Conservation (phyloP, 2,329 filamentous ascomycete genomes). For the Apiospora kogelbergensis region DNA sequence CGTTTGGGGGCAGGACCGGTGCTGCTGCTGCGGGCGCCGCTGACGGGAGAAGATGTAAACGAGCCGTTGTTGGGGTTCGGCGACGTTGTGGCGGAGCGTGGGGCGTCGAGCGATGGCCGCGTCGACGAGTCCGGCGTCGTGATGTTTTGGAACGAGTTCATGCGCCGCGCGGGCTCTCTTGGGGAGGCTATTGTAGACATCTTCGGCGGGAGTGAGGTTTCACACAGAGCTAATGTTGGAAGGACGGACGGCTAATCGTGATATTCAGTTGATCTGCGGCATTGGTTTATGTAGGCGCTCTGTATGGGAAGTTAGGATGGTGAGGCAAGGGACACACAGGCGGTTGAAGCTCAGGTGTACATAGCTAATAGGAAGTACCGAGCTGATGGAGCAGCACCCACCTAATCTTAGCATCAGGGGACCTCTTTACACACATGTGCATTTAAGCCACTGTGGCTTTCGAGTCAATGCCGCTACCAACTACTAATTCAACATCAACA, state of each 20-base stretch:
- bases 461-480: not conserved
- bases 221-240: not conserved
- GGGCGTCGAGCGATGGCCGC: constrained; percentile 69
- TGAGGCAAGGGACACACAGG: not conserved
- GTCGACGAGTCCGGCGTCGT: constrained; percentile 72
- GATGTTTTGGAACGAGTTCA: constrained; percentile 48
- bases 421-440: not conserved
- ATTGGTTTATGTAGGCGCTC: not conserved
- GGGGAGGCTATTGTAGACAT: constrained; percentile 69
- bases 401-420: not conserved
- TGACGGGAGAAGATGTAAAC: constrained; percentile 23
- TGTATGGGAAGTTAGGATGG: not conserved
- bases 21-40: constrained; percentile 17
- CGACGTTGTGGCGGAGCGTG: constrained; percentile 60
- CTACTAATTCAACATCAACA: not conserved
- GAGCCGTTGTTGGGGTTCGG: constrained; percentile 41
- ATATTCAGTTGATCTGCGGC: not conserved
- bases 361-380: not conserved
- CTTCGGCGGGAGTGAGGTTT: not conserved
- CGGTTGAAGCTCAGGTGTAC: not conserved
- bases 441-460: not conserved
- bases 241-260: not conserved
- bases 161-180: constrained; percentile 57
- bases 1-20: constrained; percentile 40
- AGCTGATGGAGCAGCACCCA: not conserved